These are phyloP conservation scores for Cardamine chenopodiifolia DNA, from an alignment of 345 rosid genomes.

Conservation along the genomic window DNA sequence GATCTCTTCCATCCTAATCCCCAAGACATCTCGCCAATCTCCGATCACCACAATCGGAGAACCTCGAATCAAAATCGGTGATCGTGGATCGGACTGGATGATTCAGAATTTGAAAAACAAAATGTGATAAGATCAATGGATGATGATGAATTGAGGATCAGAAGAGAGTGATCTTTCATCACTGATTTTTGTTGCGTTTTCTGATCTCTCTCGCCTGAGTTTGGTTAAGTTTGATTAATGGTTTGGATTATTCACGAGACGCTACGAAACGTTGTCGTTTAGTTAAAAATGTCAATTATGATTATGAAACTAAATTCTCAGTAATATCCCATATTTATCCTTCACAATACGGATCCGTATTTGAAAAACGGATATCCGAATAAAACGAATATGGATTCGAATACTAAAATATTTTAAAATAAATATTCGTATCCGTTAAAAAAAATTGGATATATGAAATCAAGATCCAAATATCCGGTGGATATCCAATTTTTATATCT, in stretches of 20 bases:
- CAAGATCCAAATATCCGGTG: too few species aligned
- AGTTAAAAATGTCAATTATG: not conserved
- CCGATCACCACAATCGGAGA: slow-evolving; percentile 37
- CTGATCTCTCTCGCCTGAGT: slow-evolving; percentile 29
- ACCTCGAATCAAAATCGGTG: not conserved
- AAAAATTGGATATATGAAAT: too few species aligned
- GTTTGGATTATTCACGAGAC: not conserved
- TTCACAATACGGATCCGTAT: too few species aligned
- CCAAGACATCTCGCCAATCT: slow-evolving; percentile 74
- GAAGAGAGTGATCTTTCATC: not conserved
- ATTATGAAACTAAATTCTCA: not conserved
- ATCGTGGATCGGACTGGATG: slow-evolving; percentile 7
- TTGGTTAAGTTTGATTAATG: not conserved
- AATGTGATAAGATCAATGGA: slow-evolving; percentile 8
- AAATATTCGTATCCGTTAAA: too few species aligned
- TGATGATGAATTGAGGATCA: slow-evolving; percentile 1
- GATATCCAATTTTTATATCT: too few species aligned
- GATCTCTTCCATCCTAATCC: slow-evolving; percentile 97
- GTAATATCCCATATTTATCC: too few species aligned
- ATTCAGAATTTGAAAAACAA: not conserved
- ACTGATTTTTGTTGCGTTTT: not conserved
- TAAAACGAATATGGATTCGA: too few species aligned
- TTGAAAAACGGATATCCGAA: too few species aligned
- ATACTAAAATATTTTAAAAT: too few species aligned
- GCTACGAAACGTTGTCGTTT: not conserved